These are phyloP conservation scores for Trichoderma orchidacearum DNA, from an alignment of 495 filamentous ascomycete genomes.

Conservation along the genomic window DNA sequence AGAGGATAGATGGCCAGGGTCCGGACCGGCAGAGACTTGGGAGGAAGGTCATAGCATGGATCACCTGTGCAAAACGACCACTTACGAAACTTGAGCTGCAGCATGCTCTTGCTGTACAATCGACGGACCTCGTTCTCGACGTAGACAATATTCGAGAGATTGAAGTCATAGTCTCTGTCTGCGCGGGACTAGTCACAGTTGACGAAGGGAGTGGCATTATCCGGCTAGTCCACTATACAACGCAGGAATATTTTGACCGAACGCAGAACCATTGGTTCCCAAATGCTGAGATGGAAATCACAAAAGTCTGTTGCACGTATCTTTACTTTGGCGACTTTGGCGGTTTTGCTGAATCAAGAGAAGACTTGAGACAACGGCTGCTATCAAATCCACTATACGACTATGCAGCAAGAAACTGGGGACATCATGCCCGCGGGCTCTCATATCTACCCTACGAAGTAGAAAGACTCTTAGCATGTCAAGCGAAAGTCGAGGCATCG, in stretches of 20 bases:
- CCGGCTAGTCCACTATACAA: constrained; percentile 41
- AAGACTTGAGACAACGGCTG: constrained; percentile 11
- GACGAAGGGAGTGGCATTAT: constrained; percentile 31
- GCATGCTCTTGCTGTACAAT: constrained; percentile 30
- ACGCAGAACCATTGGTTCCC: constrained; percentile 20
- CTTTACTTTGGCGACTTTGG: constrained; percentile 14
- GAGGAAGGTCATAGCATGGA: constrained; percentile 27
- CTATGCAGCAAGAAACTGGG: constrained; percentile 33
- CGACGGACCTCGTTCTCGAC: constrained; percentile 17
- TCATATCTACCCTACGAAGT: no score
- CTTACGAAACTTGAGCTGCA: constrained; percentile 30
- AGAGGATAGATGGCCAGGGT: constrained; percentile 27
- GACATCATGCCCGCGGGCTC: constrained; percentile 19
- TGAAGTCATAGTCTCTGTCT: constrained; percentile 29
- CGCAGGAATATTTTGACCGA: constrained; percentile 36
- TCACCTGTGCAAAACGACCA: constrained; percentile 23
- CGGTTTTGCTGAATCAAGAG: neutral
- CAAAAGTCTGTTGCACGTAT: constrained; percentile 28
- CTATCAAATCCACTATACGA: constrained; percentile 19
- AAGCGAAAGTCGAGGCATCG: no score
- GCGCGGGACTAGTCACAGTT: constrained; percentile 37
- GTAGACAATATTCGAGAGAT: constrained; percentile 20
- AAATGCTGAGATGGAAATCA: constrained; percentile 18
- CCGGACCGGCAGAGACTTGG: constrained; percentile 18
- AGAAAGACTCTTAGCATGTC: no score